phyloP scores from a whole-genome alignment of 805 yeast species.

The Suhomyces faveliae region DNA sequence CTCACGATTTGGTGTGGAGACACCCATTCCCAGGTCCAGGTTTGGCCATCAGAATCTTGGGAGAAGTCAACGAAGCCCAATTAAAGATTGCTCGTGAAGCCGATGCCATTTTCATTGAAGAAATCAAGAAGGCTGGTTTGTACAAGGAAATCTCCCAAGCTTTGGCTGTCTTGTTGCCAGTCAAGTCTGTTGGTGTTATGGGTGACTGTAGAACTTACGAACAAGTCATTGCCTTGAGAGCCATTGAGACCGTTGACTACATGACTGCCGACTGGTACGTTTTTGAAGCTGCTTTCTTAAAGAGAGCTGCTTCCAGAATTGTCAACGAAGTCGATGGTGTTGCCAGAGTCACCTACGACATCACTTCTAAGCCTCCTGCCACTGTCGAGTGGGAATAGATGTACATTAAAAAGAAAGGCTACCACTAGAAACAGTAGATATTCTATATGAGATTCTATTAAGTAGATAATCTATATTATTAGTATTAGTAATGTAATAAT shows the following conservation, averaged over 20 bases:
- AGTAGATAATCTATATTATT: neutral
- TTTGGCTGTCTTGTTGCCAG: slow-evolving; percentile 94
- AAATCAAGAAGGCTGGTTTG: slow-evolving; percentile 88
- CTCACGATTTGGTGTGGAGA: slow-evolving; percentile 98
- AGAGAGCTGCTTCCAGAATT: slow-evolving; percentile 90
- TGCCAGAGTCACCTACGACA: slow-evolving; percentile 97
- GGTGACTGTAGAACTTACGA: slow-evolving; percentile 99
- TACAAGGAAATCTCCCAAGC: slow-evolving; percentile 95
- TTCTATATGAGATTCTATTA: too few relatives aligned
- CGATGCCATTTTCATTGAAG: slow-evolving; percentile 93
- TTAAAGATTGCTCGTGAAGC: slow-evolving; percentile 97
- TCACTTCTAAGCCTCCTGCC: slow-evolving; percentile 99
- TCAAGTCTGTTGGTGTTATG: slow-evolving; percentile 98
- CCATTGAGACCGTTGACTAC: slow-evolving; percentile 95
- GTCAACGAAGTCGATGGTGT: slow-evolving; percentile 99
- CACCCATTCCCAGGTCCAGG: slow-evolving; percentile 99
- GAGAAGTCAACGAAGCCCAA: slow-evolving; percentile 92
- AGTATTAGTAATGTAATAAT: too few relatives aligned
- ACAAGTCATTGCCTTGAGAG: slow-evolving; percentile 98
- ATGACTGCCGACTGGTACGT: slow-evolving; percentile 99
- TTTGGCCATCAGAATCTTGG: slow-evolving; percentile 95
- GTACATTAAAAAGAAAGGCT: too few relatives aligned
- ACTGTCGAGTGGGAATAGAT: slow-evolving; percentile 97
- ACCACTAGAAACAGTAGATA: too few relatives aligned
- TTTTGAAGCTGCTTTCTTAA: slow-evolving; percentile 88